Base-by-base conservation (phyloP, 305 asterid genomes). In the Fraxinus angustifolia region DNA sequence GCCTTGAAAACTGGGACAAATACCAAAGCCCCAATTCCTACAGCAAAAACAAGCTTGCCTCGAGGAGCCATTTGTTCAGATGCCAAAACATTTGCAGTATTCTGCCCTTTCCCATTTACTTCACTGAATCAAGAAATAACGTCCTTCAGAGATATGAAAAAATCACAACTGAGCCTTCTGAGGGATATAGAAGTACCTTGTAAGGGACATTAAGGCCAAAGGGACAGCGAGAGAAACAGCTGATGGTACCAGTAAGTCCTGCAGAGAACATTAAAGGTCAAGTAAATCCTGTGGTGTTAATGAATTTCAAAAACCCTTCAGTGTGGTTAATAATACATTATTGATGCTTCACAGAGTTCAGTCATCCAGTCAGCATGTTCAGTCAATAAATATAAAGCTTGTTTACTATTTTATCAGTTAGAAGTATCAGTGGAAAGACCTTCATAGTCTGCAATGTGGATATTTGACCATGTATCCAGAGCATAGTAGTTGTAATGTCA, bases 401-500 rank as follows among this genome's bases (percentile, higher is more conserved):
- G 21, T 67, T 53, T 21, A 74, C 76, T 38, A 70, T 48, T 38
- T 16, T 62, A 81, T 48, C 50, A 65, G 78, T 11, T 45, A 75
- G 35, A 83, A 40, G 84, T 17, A 75, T 77, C 21, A 73, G 23
- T 30, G 77, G 80, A 80, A 84, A 78, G 62, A 95, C 99, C 98
- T 92, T 96, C 99, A 96, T 94, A 42, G 98, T 96, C 87, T 81
- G 89, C 87, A 94, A 81, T 33, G 99, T 96, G 78, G 98, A 91
- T 88, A 96, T 90, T 86, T 96, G 99, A 79, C 99, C 99, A 83
- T 96, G 99, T 80, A 96, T 96, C 99, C 99, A 96, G 77, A 96
- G 94, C 99, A 96, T 96, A 21, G 98, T 96, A 79, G 98, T 96
- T 12, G 99, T 96, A 82, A 96, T 98, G 83, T 96, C 99, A 80